Conservation (phyloP, 805 yeast species). For the Ogataea henricii region DNA sequence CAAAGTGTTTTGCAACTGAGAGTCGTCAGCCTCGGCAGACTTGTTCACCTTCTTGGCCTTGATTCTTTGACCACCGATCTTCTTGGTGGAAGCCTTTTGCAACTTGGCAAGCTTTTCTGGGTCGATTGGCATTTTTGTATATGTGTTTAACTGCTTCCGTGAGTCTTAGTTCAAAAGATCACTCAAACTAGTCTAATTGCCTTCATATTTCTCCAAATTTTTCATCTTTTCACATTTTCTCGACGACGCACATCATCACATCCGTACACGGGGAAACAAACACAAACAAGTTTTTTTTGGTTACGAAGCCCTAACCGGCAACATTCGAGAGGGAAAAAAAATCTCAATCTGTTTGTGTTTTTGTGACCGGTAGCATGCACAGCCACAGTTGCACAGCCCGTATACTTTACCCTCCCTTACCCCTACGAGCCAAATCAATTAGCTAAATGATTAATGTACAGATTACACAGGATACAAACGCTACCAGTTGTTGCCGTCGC, state of each 20-base stretch:
- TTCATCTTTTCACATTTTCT: conserved; percentile 18
- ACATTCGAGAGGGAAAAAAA: not conserved
- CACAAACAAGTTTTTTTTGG: not conserved
- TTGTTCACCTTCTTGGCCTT: conserved; percentile 78
- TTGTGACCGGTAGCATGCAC: not conserved
- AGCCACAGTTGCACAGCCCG: conserved; percentile 3
- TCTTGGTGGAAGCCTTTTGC: conserved; percentile 81
- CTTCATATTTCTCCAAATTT: conserved; percentile 13
- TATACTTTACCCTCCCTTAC: not conserved
- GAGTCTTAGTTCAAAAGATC: not conserved
- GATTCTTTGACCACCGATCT: conserved; percentile 86
- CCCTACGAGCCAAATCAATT: too few species aligned
- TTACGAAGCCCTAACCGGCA: conserved; percentile 12
- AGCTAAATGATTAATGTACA: conserved; percentile 4
- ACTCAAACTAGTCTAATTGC: not conserved
- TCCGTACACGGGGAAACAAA: conserved; percentile 2
- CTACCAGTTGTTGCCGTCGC: not conserved
- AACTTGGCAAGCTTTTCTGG: conserved; percentile 93
- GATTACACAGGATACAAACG: not conserved
- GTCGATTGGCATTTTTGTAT: conserved; percentile 71
- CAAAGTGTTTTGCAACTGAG: conserved; percentile 86
- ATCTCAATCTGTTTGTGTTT: too few species aligned
- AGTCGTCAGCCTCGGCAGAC: conserved; percentile 79
- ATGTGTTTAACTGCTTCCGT: not conserved
- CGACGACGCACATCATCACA: conserved; percentile 11